Conservation (phyloP, 371 early-diverging fungal genomes). For the Homolaphlyctis polyrhiza region DNA sequence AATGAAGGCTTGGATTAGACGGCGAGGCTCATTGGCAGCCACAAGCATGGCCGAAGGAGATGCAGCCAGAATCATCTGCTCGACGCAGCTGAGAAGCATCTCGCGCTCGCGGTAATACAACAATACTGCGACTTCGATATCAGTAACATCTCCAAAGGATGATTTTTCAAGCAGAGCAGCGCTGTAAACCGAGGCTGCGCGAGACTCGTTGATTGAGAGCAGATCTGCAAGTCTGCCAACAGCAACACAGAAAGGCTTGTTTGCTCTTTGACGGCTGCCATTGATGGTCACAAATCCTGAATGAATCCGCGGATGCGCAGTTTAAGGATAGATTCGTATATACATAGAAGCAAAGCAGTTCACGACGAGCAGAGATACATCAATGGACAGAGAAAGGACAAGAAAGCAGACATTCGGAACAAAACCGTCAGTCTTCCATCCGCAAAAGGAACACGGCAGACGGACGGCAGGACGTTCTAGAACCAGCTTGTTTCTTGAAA, state of each 20-base stretch:
- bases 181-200: conserved; percentile 68
- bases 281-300: conserved; percentile 14
- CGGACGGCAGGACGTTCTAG: no score
- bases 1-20: conserved; percentile 12
- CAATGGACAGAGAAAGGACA: background rate
- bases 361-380: background rate
- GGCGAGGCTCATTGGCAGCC: conserved; percentile 38
- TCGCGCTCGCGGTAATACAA: conserved; percentile 67
- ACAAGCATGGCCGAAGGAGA: no score
- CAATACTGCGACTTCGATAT: conserved; percentile 63
- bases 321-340: background rate
- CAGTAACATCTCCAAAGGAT: conserved; percentile 46
- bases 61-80: no score
- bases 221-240: conserved; percentile 70
- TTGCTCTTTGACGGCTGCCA: conserved; percentile 25
- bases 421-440: no score
- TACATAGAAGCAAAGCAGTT: no score
- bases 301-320: background rate
- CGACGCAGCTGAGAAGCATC: conserved; percentile 56
- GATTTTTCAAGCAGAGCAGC: conserved; percentile 50
- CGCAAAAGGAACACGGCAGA: no score
- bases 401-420: background rate
- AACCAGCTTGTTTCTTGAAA: no score
- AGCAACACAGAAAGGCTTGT: conserved; percentile 62
- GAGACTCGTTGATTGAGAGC: conserved; percentile 71